Evolutionary conservation across 306 rosid genomes (phyloP), one percentile per base, ranked within the genome.

Genomic region (Rosa lucieae): DNA sequence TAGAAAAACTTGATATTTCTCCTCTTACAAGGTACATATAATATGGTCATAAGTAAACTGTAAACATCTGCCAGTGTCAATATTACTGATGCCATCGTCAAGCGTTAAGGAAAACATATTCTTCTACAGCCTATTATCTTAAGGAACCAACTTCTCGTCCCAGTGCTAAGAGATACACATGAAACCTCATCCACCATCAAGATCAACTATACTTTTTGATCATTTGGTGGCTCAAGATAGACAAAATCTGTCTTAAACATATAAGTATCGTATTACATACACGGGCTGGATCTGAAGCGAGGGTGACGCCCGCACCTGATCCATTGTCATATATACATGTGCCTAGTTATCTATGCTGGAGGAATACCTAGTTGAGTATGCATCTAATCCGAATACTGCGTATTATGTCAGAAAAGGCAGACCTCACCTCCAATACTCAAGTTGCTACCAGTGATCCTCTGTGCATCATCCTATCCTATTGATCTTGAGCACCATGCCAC

Each of bases 361-460:
- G 72, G 67, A 73, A 53, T 23, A 66, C 67, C 43, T 35, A 68
- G 37, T n/a, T 51, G 77, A 49, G 76, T 82, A 66, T 58, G 74
- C 77, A 69, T 23, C 55, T 46, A 47, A 8, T 39, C 62, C 61
- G 23, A 65, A 58, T 21, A 56, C 46, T 40, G 10, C 44, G n/a
- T 17, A 5, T 23, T 32, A 35, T 8, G 65, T 67, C 55, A 2
- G 35, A 9, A 55, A 75, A 9, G 23, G 49, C 74, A 80, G 66
- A 69, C 67, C 80, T 77, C 75, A 44, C 47, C 79, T 78, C 61
- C 55, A 44, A 23, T 11, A 21, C 67, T 75, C 62, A 80, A 80
- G 73, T 53, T 83, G 72, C 47, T 67, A 78, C 69, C 39, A 9
- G 52, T 37, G 43, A 74, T 11, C 51, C 46, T 56, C 56, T 67